Percentiles rank a stretch among this genome's conserved stretches.
phyloP scores from a whole-genome alignment of 768 basidiomycete species.

The Lactarius sp. region DNA sequence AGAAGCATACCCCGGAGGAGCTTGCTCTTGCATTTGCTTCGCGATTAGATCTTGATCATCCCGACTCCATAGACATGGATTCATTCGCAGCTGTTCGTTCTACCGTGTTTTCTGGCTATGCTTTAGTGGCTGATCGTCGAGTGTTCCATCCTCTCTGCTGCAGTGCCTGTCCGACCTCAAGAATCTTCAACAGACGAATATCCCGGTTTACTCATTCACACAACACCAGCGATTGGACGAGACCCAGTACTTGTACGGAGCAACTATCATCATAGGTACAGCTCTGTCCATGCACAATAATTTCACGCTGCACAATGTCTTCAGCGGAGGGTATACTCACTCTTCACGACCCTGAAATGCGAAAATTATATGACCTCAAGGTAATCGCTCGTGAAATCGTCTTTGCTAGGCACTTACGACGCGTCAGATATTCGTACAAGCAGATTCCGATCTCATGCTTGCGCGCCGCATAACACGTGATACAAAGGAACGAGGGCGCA shows the following conservation, averaged over 20 bases:
- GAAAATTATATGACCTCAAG: slow-evolving; percentile 89
- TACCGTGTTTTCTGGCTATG: slow-evolving; percentile 5
- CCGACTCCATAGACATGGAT: slow-evolving; percentile 87
- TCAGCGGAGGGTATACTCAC: slow-evolving; percentile 90
- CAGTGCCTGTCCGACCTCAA: slow-evolving; percentile 87
- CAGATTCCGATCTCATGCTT: slow-evolving; percentile 95
- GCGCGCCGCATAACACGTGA: slow-evolving; percentile 88
- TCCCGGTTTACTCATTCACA: slow-evolving; percentile 92
- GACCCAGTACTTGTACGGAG: slow-evolving; percentile 87
- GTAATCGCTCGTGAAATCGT: slow-evolving; percentile 33
- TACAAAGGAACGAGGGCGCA: slow-evolving; percentile 80
- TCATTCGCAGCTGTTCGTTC: slow-evolving; percentile 69
- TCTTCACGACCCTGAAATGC: slow-evolving; percentile 70
- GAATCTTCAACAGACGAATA: slow-evolving; percentile 74
- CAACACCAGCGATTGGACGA: slow-evolving; percentile 79
- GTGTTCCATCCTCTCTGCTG: background rate
- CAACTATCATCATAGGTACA: slow-evolving; percentile 84
- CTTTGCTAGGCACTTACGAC: background rate
- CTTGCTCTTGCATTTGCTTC: slow-evolving; percentile 78
- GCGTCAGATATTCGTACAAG: slow-evolving; percentile 78
- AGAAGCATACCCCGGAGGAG: slow-evolving; percentile 71
- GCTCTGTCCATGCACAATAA: slow-evolving; percentile 1
- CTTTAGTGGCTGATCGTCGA: background rate
- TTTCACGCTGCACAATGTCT: background rate
- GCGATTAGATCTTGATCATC: slow-evolving; percentile 84